These are phyloP conservation scores for Stenogyne calaminthoides DNA, from an alignment of 305 asterid genomes.

Conservation along the genomic window DNA sequence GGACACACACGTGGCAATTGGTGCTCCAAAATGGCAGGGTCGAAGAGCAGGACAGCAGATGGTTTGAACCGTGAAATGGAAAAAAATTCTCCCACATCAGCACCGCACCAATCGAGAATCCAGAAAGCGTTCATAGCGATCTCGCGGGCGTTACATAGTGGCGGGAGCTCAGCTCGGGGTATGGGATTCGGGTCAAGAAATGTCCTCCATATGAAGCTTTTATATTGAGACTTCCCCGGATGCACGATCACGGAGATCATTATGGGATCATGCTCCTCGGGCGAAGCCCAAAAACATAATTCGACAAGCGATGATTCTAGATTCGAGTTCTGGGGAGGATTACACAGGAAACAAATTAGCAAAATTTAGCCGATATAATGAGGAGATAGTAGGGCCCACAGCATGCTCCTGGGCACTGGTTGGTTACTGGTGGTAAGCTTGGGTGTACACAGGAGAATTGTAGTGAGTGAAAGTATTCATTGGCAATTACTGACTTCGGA, in stretches of 20 bases:
- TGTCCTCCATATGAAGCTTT: conserved; percentile 72
- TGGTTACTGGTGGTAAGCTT: conserved; percentile 89
- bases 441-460: conserved; percentile 77
- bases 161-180: conserved; percentile 92
- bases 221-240: conserved; percentile 69
- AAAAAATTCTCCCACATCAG: conserved; percentile 83
- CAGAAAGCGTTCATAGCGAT: conserved; percentile 63
- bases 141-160: conserved; percentile 61
- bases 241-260: conserved; percentile 72
- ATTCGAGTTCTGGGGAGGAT: conserved; percentile 50
- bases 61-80: conserved; percentile 88
- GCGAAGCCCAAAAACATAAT: conserved; percentile 42
- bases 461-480: conserved; percentile 71
- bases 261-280: conserved; percentile 74
- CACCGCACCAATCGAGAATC: conserved; percentile 79
- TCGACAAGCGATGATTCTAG: conserved; percentile 40
- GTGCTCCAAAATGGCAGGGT: conserved; percentile 91
- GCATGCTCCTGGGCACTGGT: conserved; percentile 84
- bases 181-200: conserved; percentile 87
- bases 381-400: conserved; percentile 73
- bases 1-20: conserved; percentile 74
- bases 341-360: conserved; percentile 63
- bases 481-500: conserved; percentile 62
- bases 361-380: conserved; percentile 61
- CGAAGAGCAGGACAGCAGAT: conserved; percentile 86